Evolutionary conservation across 73 alveolate species (phyloP), one percentile per base, ranked within the genome.

Genomic region (Effrenium voratum): DNA sequence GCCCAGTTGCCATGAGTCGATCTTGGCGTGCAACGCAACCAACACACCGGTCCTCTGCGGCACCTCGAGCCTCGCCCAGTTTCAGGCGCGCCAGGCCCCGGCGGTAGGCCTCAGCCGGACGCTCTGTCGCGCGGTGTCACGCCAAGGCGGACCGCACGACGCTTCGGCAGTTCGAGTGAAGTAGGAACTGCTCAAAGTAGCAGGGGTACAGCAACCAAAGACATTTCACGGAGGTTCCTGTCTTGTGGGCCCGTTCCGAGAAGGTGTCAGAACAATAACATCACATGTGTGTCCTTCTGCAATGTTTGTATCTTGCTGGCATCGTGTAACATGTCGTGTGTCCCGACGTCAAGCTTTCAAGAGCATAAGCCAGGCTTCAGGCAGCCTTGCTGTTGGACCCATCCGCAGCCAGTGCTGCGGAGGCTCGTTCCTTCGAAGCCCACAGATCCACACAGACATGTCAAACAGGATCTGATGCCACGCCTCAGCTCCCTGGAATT

Each of bases 21-120:
- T 55, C 12, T 15, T 22, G 12, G 12, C 68, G 30, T 15, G 12
- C 68, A 55, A 12, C 22, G 12, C 68, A 12, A 55, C 68, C 30
- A 55, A 12, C 22, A 24, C 77, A 19, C 16, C 55, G 44, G 45
- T 41, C 95, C 95, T 88, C 95, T 50, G 45, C 41, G 5, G 95
- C 95, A 26, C 72, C 95, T 28, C 95, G 70, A 40, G 95, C 85
- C 73, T 88, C 95, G 50, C 95, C 95, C 68, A 88, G 70, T 43
- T 66, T 88, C 59, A 88, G 95, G 95, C 95, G 95, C 52, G 95
- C 80, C 84, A 88, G 43, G n/a, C 82, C 95, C 44, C 95, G 84
- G 38, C 95, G 83, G 43, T 88, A 88, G 34, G 44, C 94, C 94
- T 86, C 40, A 47, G 40, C 13, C 15, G 10, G 26, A 76, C n/a